Base-by-base conservation (phyloP, 2,329 filamentous ascomycete genomes). In the Ceratocystis cacaofunesta region DNA sequence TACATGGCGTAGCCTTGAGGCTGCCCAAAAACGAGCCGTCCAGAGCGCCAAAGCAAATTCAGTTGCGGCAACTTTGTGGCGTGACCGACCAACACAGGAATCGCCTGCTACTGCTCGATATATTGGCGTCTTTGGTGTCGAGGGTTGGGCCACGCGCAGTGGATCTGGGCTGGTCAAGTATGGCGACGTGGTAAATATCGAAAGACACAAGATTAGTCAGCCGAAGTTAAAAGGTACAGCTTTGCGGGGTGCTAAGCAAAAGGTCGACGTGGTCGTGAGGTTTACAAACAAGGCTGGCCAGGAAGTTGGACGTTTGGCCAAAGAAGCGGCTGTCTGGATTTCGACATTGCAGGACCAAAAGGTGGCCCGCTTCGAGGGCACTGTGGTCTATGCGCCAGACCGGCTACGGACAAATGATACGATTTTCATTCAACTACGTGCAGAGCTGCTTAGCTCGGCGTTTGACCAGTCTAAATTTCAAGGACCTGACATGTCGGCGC, bases 281-380 rank as follows among this genome's bases (percentile, higher is more conserved):
- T 97, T 99, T 72, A 95, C 89, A 0, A 95, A 90, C 71, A 74
- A 79, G 8, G 81, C 77, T 63, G 92, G 92, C 0, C 84, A 86
- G 65, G 94, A 99, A 73, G 82, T 99, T 61, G 94, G 94, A 3
- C 82, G 94, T 67, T 75, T 99, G 46, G 86, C 91, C 32, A 92
- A 92, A 70, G 92, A 97, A 43, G 86, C 85, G 4, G 91, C 94
- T 3, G 84, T 85, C 67, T 99, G 94, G 92, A 89, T 97, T 5
- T 96, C 94, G 2, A 87, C 91, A 0, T 76, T 99, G 70, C 85
- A 97, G 63, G 94, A 99, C 71, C 91, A 97, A 73, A 87, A 88
- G 41, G 82, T 96, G 2, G 96, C 92, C 77, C 82, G 78, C 25
- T 95, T 99, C 68, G 89, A 95, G 70, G 94, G 89, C 5, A 85